Conservation (phyloP, 768 basidiomycete genomes). For the Dacryopinax primogenitus region DNA sequence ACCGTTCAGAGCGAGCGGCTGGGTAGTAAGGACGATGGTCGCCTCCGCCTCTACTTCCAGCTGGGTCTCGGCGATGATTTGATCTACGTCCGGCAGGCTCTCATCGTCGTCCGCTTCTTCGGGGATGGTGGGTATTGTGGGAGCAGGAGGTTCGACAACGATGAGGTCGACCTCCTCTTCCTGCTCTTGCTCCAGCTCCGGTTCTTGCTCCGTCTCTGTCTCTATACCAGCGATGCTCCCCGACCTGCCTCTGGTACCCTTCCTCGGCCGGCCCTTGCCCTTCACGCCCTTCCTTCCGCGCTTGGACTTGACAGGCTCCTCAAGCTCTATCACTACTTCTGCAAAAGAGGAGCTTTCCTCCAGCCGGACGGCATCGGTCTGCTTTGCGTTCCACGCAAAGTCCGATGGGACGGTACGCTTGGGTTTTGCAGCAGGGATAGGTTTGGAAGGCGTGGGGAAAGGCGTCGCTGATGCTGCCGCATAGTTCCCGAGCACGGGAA, state of each 20-base stretch:
- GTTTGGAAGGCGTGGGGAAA: neutral
- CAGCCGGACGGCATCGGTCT: neutral
- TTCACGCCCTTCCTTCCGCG: neutral
- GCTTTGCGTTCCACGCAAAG: neutral
- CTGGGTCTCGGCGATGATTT: neutral
- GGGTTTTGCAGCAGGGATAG: neutral
- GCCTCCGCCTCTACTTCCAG: too few relatives aligned
- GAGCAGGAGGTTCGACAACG: neutral
- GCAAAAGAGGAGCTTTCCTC: neutral
- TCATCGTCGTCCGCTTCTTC: neutral
- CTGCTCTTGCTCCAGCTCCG: too few relatives aligned
- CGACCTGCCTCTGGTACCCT: neutral
- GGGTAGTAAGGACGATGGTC: neutral
- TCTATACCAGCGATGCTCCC: neutral
- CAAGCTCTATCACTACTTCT: neutral
- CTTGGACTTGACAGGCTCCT: neutral
- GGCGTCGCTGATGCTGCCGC: neutral
- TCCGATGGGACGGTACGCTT: neutral
- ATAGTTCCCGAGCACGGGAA: neutral
- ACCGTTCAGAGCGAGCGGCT: neutral
- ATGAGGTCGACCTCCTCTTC: neutral
- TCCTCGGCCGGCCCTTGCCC: neutral
- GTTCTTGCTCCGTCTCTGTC: neutral
- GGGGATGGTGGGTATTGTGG: neutral
- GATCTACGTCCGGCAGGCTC: neutral